Evolutionary conservation across 2,329 filamentous ascomycete genomes (phyloP), one percentile per base, ranked within the genome.

Genomic region (Trematosphaeria pertusa): DNA sequence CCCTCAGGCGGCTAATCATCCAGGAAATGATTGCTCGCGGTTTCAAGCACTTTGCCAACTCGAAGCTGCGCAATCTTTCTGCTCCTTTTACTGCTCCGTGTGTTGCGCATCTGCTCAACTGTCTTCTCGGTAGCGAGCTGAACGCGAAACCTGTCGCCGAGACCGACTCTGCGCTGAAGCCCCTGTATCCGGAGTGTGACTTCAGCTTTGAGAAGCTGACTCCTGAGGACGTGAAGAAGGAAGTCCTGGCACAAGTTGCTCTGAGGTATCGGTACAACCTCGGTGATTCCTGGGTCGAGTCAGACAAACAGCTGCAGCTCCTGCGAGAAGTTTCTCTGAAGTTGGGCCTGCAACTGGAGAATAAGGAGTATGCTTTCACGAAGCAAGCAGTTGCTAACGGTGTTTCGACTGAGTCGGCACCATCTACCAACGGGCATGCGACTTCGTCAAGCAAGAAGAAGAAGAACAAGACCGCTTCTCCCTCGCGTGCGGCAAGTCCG

Each of bases 21-120:
- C 93, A 96, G 69, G 94, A 99, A 73, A 97, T 97, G 88, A 83
- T 97, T 56, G 83, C 89, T n/a, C 86, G 94, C 77, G 86, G 89
- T 4, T 97, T 97, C 82, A 99, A 99, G 82, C 93, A 99, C 73
- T 80, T 94, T 54, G 83, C 88, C 46, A 87, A 90, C 70, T 82
- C 82, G 60, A 89, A 95, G 70, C 79, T 99, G 52, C 87, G 88
- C 55, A 84, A 88, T 53, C 75, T 97, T 15, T 90, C 94, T 17
- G 81, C 88, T 54, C 85, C 89, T 11, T 87, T 97, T 53, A 86
- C 87, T n/a, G 82, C 89, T 37, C 79, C 89, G 49, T 93, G 89
- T 69, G 77, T 93, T 50, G 81, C 92, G 5, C 94, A 99, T 69
- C 79, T 99, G 39, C 81, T 99, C 58, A 99, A 99, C 79, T 99